These are phyloP conservation scores for Aureobasidium sp. DNA, from an alignment of 2,329 filamentous ascomycete species.

Conservation along the genomic window DNA sequence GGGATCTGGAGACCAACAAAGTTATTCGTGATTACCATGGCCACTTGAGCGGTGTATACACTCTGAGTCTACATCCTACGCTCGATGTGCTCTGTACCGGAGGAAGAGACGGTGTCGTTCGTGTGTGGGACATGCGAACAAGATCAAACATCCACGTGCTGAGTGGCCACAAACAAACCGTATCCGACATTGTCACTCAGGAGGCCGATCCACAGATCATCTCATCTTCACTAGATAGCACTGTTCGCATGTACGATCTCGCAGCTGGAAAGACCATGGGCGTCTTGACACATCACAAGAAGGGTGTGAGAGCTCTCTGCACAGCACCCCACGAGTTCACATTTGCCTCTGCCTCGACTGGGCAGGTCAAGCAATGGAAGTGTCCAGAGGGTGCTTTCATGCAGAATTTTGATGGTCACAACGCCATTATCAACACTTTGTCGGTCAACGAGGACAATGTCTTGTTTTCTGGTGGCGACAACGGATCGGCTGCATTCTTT, in stretches of 20 bases:
- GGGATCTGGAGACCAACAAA: constrained; percentile 99
- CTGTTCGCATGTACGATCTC: constrained; percentile 88
- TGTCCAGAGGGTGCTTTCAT: constrained; percentile 97
- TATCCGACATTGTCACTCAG: constrained; percentile 84
- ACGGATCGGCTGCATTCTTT: constrained; percentile 96
- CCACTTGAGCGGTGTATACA: constrained; percentile 92
- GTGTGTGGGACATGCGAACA: constrained; percentile 98
- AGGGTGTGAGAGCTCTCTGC: constrained; percentile 79
- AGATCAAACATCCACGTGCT: constrained; percentile 93
- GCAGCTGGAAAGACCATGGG: constrained; percentile 95
- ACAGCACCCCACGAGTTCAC: constrained; percentile 91
- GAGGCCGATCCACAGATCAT: constrained; percentile 96
- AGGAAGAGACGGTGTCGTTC: constrained; percentile 84
- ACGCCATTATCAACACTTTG: constrained; percentile 90
- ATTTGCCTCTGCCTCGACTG: constrained; percentile 85
- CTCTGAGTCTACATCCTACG: constrained; percentile 84
- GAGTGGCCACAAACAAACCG: constrained; percentile 81
- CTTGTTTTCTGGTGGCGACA: constrained; percentile 89
- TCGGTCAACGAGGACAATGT: constrained; percentile 93
- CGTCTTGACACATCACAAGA: constrained; percentile 96
- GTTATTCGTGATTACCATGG: constrained; percentile 96
- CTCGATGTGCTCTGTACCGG: constrained; percentile 92
- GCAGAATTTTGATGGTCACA: constrained; percentile 97
- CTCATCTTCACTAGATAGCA: constrained; percentile 83
- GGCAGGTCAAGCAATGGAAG: constrained; percentile 98